Evolutionary conservation across 2,329 filamentous ascomycete species (phyloP).

Genomic region (Botrytis galanthina): DNA sequence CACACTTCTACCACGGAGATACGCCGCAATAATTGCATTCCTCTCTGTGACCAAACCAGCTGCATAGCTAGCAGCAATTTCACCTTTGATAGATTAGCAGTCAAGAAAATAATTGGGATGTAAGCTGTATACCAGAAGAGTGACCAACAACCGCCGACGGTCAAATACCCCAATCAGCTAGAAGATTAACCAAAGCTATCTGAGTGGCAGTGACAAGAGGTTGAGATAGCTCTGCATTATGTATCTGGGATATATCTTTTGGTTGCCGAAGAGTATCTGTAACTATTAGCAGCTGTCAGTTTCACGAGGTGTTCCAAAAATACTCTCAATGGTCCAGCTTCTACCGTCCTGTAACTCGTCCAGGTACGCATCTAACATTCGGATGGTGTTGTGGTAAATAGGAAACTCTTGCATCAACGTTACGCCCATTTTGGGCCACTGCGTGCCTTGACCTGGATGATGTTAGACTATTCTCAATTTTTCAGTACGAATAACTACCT

Average conservation of each 20-base stretch:
- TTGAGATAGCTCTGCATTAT: constrained; percentile 23
- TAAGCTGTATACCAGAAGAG: constrained; percentile 26
- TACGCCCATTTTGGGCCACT: constrained; percentile 24
- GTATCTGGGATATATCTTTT: constrained; percentile 30
- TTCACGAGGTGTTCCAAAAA: too few species aligned
- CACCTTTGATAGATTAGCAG: constrained; percentile 2
- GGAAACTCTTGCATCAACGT: constrained; percentile 1
- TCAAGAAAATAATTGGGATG: too few species aligned
- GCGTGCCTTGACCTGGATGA: constrained; percentile 21
- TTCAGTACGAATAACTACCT: neutral
- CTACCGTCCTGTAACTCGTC: too few species aligned
- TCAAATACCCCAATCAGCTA: constrained; percentile 24
- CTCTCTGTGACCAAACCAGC: constrained; percentile 27
- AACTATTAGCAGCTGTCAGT: too few species aligned
- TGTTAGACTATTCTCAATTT: too few species aligned
- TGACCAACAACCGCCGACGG: constrained; percentile 32
- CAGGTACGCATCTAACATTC: too few species aligned
- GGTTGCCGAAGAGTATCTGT: neutral
- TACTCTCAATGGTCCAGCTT: too few species aligned
- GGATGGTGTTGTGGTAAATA: too few species aligned
- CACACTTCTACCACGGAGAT: neutral
- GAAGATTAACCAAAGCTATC: constrained; percentile 31
- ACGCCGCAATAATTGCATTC: constrained; percentile 3
- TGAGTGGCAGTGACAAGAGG: constrained; percentile 29
- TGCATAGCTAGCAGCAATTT: constrained; percentile 41